A percentile compares a stretch with the other conserved stretches of the same genome.
phyloP scores from a whole-genome alignment of 768 basidiomycete species.

The Cubamyces sp. region DNA sequence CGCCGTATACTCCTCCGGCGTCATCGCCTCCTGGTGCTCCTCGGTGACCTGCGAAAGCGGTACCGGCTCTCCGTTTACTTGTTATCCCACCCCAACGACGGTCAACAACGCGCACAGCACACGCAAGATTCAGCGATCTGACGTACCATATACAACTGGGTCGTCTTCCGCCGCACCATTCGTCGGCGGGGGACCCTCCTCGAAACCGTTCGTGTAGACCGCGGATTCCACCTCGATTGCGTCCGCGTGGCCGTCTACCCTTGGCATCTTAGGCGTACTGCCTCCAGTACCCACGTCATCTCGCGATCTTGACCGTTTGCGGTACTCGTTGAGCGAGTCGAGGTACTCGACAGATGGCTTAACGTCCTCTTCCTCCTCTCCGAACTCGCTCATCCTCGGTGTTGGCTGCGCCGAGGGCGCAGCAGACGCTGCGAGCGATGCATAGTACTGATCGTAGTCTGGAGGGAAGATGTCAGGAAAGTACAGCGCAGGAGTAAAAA shows the following conservation, averaged over 20 bases:
- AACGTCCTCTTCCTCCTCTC: slow-evolving; percentile 67
- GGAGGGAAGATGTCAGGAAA: slow-evolving; percentile 1
- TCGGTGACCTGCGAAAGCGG: slow-evolving; percentile 84
- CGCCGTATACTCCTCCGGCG: slow-evolving; percentile 87
- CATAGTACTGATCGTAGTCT: slow-evolving; percentile 87
- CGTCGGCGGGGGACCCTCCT: background rate
- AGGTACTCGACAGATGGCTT: slow-evolving; percentile 70
- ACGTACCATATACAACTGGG: slow-evolving; percentile 69
- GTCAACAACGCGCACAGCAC: slow-evolving; percentile 12
- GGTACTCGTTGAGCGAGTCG: slow-evolving; percentile 70
- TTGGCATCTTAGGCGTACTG: slow-evolving; percentile 26
- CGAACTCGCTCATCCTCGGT: slow-evolving; percentile 59
- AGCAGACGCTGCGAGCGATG: slow-evolving; percentile 69
- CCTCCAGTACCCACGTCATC: slow-evolving; percentile 42
- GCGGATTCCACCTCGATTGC: slow-evolving; percentile 10
- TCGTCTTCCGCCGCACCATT: slow-evolving; percentile 45
- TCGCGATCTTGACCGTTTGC: slow-evolving; percentile 71
- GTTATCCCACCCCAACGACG: background rate
- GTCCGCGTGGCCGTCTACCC: slow-evolving; percentile 34
- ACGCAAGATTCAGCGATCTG: background rate
- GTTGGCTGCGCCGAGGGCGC: slow-evolving; percentile 63
- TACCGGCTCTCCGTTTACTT: slow-evolving; percentile 78
- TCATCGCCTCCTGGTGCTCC: slow-evolving; percentile 92
- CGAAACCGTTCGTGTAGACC: slow-evolving; percentile 12
- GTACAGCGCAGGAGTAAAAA: background rate